phyloP scores from a whole-genome alignment of 1,139 yeast genomes.

The Blastobotrys indianensis region DNA sequence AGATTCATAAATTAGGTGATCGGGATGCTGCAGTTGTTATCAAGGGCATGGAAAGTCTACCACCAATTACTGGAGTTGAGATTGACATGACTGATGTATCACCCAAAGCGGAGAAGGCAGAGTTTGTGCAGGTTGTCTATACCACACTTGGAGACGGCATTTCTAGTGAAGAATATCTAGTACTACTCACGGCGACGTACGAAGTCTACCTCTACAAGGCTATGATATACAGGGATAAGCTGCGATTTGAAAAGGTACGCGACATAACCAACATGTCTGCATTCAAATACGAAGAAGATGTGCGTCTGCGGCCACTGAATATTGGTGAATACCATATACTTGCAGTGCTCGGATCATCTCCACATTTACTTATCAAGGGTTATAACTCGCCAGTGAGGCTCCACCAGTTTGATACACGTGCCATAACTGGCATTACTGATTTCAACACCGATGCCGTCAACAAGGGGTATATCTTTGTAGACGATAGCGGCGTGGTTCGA shows the following conservation, averaged over 20 bases:
- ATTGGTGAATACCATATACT: constrained; percentile 55
- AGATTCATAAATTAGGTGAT: constrained; percentile 10
- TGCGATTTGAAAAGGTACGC: constrained; percentile 46
- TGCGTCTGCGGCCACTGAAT: constrained; percentile 8
- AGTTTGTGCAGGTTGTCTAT: constrained; percentile 13
- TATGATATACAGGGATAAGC: constrained; percentile 45
- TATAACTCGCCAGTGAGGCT: constrained; percentile 61
- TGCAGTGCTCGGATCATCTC: constrained; percentile 69
- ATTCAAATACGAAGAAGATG: constrained; percentile 5
- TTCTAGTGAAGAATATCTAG: constrained; percentile 50
- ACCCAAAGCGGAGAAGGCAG: constrained; percentile 2
- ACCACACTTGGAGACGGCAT: constrained; percentile 49
- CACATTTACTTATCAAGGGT: constrained; percentile 62
- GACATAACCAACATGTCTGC: constrained; percentile 32
- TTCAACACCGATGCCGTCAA: constrained; percentile 30
- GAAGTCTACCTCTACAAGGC: constrained; percentile 65
- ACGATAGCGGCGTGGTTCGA: constrained; percentile 50
- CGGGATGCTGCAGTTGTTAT: constrained; percentile 4
- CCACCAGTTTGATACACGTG: constrained; percentile 59
- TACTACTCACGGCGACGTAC: constrained; percentile 73
- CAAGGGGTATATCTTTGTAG: constrained; percentile 66
- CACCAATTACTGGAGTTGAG: not conserved
- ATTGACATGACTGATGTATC: not conserved
- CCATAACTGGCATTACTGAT: constrained; percentile 33
- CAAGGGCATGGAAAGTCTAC: constrained; percentile 7